A percentile compares a stretch with the other conserved stretches of the same genome.
These are phyloP conservation scores for Aaosphaeria arxii DNA, from an alignment of 2,329 filamentous ascomycete genomes.

Conservation along the genomic window DNA sequence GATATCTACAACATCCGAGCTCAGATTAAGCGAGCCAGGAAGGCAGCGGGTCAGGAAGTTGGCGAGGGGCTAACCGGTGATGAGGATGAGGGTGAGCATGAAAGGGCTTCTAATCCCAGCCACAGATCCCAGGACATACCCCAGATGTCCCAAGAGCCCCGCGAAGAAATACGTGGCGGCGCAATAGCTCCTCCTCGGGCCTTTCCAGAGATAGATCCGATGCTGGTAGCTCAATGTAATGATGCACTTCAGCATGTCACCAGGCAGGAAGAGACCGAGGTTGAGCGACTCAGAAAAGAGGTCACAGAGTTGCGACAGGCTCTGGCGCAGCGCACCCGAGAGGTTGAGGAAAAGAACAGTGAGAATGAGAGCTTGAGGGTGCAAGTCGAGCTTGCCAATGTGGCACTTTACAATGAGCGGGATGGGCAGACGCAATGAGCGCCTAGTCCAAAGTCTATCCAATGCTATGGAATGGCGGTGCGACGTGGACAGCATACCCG, in stretches of 20 bases:
- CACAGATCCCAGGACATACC: neutral
- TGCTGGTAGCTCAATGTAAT: constrained; percentile 15
- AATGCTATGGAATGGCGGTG: too few relatives aligned
- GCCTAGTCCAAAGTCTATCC: neutral
- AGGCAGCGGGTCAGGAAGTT: constrained; percentile 24
- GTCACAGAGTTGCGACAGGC: constrained; percentile 16
- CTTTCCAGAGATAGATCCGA: constrained; percentile 19
- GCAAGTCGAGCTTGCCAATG: constrained; percentile 25
- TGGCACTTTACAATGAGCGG: constrained; percentile 17
- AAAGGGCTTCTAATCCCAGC: neutral
- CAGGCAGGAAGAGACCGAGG: constrained; percentile 11
- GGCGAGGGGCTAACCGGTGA: constrained; percentile 21
- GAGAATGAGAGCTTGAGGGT: constrained; percentile 22
- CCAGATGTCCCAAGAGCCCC: neutral
- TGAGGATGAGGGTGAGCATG: constrained; percentile 1
- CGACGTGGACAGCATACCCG: too few relatives aligned
- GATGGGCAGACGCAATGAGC: neutral
- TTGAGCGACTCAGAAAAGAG: constrained; percentile 20
- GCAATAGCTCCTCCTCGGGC: neutral
- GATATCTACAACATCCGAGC: constrained; percentile 36
- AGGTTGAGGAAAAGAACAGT: constrained; percentile 21
- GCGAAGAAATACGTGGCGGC: neutral
- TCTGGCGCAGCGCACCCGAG: constrained; percentile 18
- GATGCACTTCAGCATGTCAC: constrained; percentile 13
- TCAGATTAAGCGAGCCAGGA: constrained; percentile 29